phyloP scores from a whole-genome alignment of 2,329 filamentous ascomycete genomes.

The Ophiocordyceps camponoti-floridani region DNA sequence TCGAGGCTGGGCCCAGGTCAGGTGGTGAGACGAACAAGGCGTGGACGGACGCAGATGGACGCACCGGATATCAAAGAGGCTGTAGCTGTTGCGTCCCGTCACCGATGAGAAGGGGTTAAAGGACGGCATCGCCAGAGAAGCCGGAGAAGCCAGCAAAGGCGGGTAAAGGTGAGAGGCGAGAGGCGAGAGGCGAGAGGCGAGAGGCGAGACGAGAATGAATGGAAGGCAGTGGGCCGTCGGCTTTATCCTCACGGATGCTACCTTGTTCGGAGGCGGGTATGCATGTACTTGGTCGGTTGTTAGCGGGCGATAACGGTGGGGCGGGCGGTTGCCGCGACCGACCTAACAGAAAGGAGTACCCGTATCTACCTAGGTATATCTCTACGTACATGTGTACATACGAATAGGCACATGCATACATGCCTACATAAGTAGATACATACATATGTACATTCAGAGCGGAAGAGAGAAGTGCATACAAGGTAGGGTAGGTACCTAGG shows the following conservation, averaged over 20 bases:
- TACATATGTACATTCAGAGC: too few relatives aligned
- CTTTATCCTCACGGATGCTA: not conserved
- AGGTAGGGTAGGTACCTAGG: too few relatives aligned
- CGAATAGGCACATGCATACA: too few relatives aligned
- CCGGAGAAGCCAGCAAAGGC: not conserved
- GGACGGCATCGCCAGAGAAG: conserved; percentile 25
- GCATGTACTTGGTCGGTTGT: not conserved
- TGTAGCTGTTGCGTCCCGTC: conserved; percentile 30
- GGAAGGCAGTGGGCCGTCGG: not conserved
- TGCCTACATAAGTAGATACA: too few relatives aligned
- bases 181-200: not conserved
- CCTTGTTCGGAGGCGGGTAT: too few relatives aligned
- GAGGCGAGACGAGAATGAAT: not conserved
- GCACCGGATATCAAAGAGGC: conserved; percentile 41
- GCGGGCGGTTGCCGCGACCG: too few relatives aligned
- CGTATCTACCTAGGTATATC: too few relatives aligned
- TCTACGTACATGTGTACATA: too few relatives aligned
- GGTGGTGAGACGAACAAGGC: not conserved
- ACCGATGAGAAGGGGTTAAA: conserved; percentile 38
- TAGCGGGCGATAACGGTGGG: not conserved
- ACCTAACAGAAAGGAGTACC: too few relatives aligned
- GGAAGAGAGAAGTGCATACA: too few relatives aligned
- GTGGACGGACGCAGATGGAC: conserved; percentile 8
- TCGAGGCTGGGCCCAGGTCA: conserved; percentile 39
- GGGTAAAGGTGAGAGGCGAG: not conserved